Percentiles rank a stretch among this genome's conserved stretches.
Conservation (phyloP, 345 rosid genomes). For the Murraya koenigii region DNA sequence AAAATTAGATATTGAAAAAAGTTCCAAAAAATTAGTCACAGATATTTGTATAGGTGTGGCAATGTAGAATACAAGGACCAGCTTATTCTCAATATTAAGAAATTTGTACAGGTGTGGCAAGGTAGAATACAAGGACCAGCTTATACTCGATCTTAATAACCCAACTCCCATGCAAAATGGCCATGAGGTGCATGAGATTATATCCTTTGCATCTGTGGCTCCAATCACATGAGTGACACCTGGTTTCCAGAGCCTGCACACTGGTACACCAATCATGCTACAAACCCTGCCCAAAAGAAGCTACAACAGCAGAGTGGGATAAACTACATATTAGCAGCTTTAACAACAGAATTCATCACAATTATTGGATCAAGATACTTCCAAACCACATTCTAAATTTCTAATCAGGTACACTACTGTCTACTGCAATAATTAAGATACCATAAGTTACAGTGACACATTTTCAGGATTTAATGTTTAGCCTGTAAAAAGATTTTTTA, state of each 20-base stretch:
- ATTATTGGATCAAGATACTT: neutral
- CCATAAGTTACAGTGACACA: neutral
- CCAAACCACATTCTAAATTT: neutral
- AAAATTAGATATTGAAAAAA: neutral
- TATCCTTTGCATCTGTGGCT: conserved; percentile 55
- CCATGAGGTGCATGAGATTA: conserved; percentile 72
- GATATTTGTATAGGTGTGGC: neutral
- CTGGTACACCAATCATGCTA: conserved; percentile 44
- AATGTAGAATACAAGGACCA: too few species aligned
- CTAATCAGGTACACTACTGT: neutral
- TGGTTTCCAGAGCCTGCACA: conserved; percentile 71
- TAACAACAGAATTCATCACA: too few species aligned
- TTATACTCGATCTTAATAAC: conserved; percentile 67
- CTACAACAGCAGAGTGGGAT: conserved; percentile 31
- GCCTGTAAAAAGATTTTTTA: neutral
- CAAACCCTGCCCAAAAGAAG: conserved; percentile 56
- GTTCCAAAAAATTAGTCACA: neutral
- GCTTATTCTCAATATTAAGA: too few species aligned
- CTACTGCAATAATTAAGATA: neutral
- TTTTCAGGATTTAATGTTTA: neutral
- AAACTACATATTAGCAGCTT: too few species aligned
- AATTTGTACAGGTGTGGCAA: too few species aligned
- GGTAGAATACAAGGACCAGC: conserved; percentile 27
- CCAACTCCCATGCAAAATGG: conserved; percentile 80
- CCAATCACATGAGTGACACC: conserved; percentile 84